Conservation (phyloP, 2,329 filamentous ascomycete genomes). For the Pyrenochaeta sp. region DNA sequence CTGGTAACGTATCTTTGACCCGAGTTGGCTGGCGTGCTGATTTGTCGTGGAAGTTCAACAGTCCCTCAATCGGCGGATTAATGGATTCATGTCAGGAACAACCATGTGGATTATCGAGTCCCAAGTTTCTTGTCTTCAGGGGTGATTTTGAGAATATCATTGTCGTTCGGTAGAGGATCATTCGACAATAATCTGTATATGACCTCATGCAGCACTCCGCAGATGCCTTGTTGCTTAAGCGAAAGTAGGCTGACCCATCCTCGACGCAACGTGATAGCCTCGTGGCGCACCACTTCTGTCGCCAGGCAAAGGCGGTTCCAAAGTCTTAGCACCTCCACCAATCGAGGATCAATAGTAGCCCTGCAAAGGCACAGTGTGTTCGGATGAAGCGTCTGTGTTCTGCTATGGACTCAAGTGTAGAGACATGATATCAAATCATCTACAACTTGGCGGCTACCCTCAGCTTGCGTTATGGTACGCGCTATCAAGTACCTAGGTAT, state of each 20-base stretch:
- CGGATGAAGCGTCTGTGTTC: conserved; percentile 59
- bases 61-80: too few species aligned
- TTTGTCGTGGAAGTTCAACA: too few species aligned
- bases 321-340: conserved; percentile 29
- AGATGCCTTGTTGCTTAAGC: conserved; percentile 32
- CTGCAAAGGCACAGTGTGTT: conserved; percentile 51
- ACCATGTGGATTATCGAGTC: too few species aligned
- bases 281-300: conserved; percentile 33
- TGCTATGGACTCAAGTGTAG: conserved; percentile 76
- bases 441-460: conserved; percentile 53
- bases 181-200: conserved; percentile 9
- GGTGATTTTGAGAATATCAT: too few species aligned
- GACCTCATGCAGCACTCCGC: conserved; percentile 14
- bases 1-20: too few species aligned
- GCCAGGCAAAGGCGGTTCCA: conserved; percentile 23
- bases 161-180: neutral
- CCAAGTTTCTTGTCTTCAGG: too few species aligned
- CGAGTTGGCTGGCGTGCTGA: too few species aligned
- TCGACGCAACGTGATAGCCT: conserved; percentile 25
- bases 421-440: conserved; percentile 67
- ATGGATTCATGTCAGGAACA: too few species aligned
- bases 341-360: conserved; percentile 45
- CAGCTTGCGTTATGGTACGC: conserved; percentile 60
- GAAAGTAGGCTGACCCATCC: conserved; percentile 30
- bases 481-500: conserved; percentile 68